Evolutionary conservation across 2,329 filamentous ascomycete genomes (phyloP), one percentile per base, ranked within the genome.

Genomic region (Microthyrium microscopicum): DNA sequence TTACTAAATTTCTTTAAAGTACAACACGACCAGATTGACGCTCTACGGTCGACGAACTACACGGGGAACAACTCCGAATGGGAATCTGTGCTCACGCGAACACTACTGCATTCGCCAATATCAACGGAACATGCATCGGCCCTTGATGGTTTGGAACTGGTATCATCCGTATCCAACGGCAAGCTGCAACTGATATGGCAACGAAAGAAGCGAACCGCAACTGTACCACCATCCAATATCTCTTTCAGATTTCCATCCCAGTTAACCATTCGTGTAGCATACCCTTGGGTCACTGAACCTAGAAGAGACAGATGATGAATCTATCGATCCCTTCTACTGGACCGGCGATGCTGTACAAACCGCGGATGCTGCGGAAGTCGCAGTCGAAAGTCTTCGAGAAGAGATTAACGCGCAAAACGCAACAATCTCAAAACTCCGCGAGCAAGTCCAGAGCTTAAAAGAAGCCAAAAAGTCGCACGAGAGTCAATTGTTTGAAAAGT

Each of bases 251-350:
- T 9, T 17, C 31, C 18, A 26, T 20, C 22, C 22, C 20, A 25
- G 9, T 17, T n/a, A n/a, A 33, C 22, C 27, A n/a, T 8, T 5
- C 19, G 19, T 29, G 34, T 41, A 78, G 73, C 73, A 78, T 73
- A 70, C 64, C 19, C 64, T 83, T n/a, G 80, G 79, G 21, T 56
- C 66, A 16, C 64, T 85, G 39, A 57, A 61, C 4, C 56, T 84
- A 3, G 53, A 57, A 24, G 57, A 64, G 42, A 61, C 68, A 37
- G 60, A 64, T 22, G 63, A 68, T 27, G 66, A 72, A 39, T 66
- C 67, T 40, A 64, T 81, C 40, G 66, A 72, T 35, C 57, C 75
- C 4, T 77, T 78, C 40, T 70, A 78, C 36, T 85, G 79, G 79
- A 78, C 75, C 38, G 66, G 65, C 26, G 57, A 60, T 15, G 69